phyloP scores from a whole-genome alignment of 768 basidiomycete genomes.

The Mycena maculata region DNA sequence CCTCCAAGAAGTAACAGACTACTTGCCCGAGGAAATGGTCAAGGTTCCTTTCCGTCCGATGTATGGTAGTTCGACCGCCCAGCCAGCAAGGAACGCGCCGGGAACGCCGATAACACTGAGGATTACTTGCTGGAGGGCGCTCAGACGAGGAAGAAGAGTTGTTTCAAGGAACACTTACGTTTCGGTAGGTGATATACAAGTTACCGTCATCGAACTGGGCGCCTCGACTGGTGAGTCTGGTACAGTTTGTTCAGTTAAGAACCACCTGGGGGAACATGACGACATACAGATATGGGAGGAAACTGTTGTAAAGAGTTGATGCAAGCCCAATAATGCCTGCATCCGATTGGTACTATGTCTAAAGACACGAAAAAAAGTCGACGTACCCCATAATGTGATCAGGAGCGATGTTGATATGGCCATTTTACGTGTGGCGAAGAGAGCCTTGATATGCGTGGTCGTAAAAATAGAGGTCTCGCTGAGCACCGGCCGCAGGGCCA shows the following conservation, averaged over 20 bases:
- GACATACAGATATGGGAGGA: constrained; percentile 36
- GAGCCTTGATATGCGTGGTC: constrained; percentile 52
- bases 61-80: constrained; percentile 72
- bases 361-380: background rate
- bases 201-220: constrained; percentile 78
- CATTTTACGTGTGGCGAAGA: constrained; percentile 63
- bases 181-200: constrained; percentile 78
- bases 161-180: constrained; percentile 53
- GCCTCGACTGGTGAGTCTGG: constrained; percentile 72
- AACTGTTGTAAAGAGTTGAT: constrained; percentile 61
- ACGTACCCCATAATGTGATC: constrained; percentile 64
- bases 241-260: background rate
- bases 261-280: background rate
- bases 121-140: constrained; percentile 68
- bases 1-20: constrained; percentile 24
- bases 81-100: constrained; percentile 77
- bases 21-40: constrained; percentile 70
- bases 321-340: constrained; percentile 81
- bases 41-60: constrained; percentile 78
- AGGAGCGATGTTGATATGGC: constrained; percentile 63
- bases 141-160: background rate
- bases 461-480: constrained; percentile 34
- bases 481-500: constrained; percentile 53
- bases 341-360: background rate
- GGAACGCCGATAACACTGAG: constrained; percentile 76